Evolutionary conservation across 345 rosid genomes (phyloP).

Genomic region (Bruguiera sexangula): DNA sequence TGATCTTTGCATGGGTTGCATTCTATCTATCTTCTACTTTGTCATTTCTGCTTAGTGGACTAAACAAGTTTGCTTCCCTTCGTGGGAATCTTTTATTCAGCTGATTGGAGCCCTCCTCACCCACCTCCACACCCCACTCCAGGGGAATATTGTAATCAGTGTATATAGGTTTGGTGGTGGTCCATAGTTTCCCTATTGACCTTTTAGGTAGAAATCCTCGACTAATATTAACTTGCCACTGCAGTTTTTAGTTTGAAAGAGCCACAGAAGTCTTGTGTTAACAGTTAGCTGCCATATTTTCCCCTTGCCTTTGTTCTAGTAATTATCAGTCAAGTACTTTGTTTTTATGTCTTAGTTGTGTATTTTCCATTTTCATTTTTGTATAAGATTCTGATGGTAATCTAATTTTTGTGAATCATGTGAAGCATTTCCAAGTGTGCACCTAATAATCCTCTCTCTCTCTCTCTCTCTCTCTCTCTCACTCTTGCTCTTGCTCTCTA

Average conservation of each 20-base stretch:
- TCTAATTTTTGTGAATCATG: too few species aligned
- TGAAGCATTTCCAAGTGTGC: too few species aligned
- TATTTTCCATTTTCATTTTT: neutral
- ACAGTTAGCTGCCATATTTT: neutral
- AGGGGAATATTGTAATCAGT: neutral
- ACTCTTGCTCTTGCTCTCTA: neutral
- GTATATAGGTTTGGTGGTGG: slow-evolving; percentile 1
- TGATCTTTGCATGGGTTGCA: neutral
- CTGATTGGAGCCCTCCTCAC: too few species aligned
- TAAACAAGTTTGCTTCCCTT: neutral
- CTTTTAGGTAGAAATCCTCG: neutral
- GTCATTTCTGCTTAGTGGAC: neutral
- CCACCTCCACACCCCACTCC: too few species aligned
- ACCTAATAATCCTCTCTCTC: too few species aligned
- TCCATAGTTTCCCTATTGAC: neutral
- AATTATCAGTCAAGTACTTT: slow-evolving; percentile 13
- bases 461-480: too few species aligned
- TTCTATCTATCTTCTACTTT: neutral
- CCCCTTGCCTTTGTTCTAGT: slow-evolving; percentile 12
- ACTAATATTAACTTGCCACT: slow-evolving; percentile 7
- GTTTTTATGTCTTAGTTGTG: neutral
- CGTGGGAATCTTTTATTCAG: too few species aligned
- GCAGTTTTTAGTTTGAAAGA: slow-evolving; percentile 13
- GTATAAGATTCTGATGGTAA: too few species aligned
- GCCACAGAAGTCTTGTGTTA: neutral